Evolutionary conservation across 768 basidiomycete species (phyloP), one percentile per base, ranked within the genome.

Genomic region (Amanita phalloides): DNA sequence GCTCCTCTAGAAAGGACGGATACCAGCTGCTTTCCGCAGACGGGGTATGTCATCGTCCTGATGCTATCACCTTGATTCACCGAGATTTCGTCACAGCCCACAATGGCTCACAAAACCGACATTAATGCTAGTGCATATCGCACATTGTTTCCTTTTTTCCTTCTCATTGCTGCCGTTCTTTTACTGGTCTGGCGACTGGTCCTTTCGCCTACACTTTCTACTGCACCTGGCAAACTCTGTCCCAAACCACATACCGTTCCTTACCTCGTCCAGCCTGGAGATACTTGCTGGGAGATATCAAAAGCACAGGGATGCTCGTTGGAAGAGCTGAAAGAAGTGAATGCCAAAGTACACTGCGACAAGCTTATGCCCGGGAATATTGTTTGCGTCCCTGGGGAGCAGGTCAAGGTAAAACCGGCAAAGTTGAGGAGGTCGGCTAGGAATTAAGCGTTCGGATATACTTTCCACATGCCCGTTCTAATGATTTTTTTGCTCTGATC

Each of bases 131-230:
- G 64, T 8, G 69, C 78, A 5, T 84, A 84, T 58, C 75, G 77
- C 21, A 74, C 79, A 0, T 70, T 86, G 6, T 81, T 83, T 59
- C 84, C 84, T 6, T 86, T 85, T 68, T 82, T 85, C 69, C 78
- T 86, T 53, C 74, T 84, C 45, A 73, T 85, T 39, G 78, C 75
- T 9, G 82, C 79, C 49, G 54, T 78, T 17, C 71, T 86, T 37
- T 71, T 86, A 10, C 74, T 84, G 49, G 65, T 82, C 54, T 84
- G 80, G 77, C 77, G 82, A 9, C 71, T 84, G 42, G 67, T 79
- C 13, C 56, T 77, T 33, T 70, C 68, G 5, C 73, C 74, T 1
- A 63, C 64, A 4, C 67, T 79, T 42, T 60, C 72, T 6, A 52
- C 67, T 7, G 53, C 67, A 1, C 56, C 65, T 3, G 57, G 61